Evolutionary conservation across 352 stramenopile species (phyloP), one percentile per base, ranked within the genome.

Genomic region (Phytophthora nicotianae): DNA sequence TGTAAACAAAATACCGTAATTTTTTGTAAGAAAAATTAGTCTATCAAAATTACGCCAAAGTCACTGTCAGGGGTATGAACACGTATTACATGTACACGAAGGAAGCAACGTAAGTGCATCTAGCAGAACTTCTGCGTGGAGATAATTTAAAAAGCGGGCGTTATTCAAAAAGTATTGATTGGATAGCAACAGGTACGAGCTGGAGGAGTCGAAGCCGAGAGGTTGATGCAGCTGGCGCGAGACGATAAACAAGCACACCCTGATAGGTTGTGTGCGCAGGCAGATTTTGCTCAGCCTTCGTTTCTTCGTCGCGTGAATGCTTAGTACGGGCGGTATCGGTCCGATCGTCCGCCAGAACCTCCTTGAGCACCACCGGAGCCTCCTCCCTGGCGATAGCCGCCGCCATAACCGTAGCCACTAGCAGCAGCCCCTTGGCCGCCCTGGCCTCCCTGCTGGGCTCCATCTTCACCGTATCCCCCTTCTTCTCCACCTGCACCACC

Each of bases 251-350:
- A 38, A 16, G 29, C 29, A 35, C 29, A 35, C 1, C 29, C 29
- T 35, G 32, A 38, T 38, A 17, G 10, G 32, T 38, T 38, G 32
- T 11, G 13, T 38, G 10, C 8, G 13, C 32, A 38, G 11, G 11
- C 32, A 9, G 10, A 38, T 38, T 5, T 38, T 38, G 32, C 32
- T 51, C 52, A 50, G 37, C n/a, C 41, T 68, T 62, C 38, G 23
- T 41, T 42, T 61, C 71, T 46, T 74, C 41, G 55, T 51, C 48
- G 35, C 57, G 26, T 52, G 13, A 19, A 32, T 55, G 47, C 52
- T 88, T 81, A 94, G 71, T 94, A 94, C 47, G 86, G 86, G 61
- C 86, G 86, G 74, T 94, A 94, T 77, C 86, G 77, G 21, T 94
- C 86, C 67, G 86, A 90, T 54, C 83, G 77, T 26, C 79, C 79